These are phyloP conservation scores for Alternaria consortialis DNA, from an alignment of 2,329 filamentous ascomycete genomes.

Conservation along the genomic window DNA sequence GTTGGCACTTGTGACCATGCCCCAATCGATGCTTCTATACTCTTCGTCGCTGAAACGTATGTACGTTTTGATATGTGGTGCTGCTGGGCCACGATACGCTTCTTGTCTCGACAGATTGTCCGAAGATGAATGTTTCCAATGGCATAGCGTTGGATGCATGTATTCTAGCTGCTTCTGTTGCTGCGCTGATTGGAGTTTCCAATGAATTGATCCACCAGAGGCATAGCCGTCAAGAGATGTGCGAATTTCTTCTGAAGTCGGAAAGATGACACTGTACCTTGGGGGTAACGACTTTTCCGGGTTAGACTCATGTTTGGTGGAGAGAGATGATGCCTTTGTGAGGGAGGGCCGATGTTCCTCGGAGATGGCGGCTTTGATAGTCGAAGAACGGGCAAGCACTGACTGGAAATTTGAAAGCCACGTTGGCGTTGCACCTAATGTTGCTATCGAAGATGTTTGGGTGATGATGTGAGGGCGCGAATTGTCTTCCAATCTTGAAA, in stretches of 20 bases:
- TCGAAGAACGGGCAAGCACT: conserved; percentile 37
- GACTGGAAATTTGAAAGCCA: conserved; percentile 71
- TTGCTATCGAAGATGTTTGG: conserved; percentile 84
- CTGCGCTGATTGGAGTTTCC: conserved; percentile 73
- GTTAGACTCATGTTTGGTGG: conserved; percentile 14
- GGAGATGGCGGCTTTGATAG: neutral
- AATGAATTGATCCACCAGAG: conserved; percentile 83
- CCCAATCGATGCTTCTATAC: conserved; percentile 76
- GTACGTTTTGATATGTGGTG: conserved; percentile 91
- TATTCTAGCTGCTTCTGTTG: conserved; percentile 80
- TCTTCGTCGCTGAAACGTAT: conserved; percentile 66
- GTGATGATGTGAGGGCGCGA: conserved; percentile 57
- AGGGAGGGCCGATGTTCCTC: neutral
- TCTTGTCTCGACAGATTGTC: conserved; percentile 2
- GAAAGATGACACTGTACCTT: conserved; percentile 78
- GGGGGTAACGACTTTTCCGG: conserved; percentile 55
- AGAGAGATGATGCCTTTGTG: conserved; percentile 20
- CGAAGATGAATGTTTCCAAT: conserved; percentile 66
- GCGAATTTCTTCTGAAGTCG: conserved; percentile 80
- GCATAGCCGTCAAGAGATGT: conserved; percentile 78
- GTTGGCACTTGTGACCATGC: conserved; percentile 88
- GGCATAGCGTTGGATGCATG: conserved; percentile 73
- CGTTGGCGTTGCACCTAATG: conserved; percentile 72
- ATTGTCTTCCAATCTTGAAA: conserved; percentile 43
- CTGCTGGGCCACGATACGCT: conserved; percentile 64